These are phyloP conservation scores for Glutinoglossum americanum DNA, from an alignment of 495 filamentous ascomycete species.

Conservation along the genomic window DNA sequence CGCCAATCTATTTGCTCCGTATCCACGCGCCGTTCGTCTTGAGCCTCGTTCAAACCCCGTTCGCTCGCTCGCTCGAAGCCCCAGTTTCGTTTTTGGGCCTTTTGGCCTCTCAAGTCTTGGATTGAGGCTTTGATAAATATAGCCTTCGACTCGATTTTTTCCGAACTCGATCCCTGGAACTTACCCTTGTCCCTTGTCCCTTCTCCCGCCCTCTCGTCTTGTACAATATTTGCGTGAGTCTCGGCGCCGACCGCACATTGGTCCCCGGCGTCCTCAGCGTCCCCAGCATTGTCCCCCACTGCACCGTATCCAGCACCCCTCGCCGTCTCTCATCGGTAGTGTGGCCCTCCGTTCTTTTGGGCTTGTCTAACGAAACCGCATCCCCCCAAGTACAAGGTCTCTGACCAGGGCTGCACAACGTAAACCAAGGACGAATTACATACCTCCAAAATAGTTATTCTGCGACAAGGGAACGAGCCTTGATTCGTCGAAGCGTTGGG, in stretches of 20 bases:
- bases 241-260: neutral
- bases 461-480: neutral
- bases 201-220: neutral
- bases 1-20: neutral
- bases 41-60: neutral
- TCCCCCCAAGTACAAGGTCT: neutral
- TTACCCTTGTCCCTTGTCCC: neutral
- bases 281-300: neutral
- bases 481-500: neutral
- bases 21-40: neutral
- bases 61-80: neutral
- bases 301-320: neutral
- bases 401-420: neutral
- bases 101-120: too few relatives aligned
- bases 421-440: neutral
- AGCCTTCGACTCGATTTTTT: neutral
- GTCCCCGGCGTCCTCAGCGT: too few relatives aligned
- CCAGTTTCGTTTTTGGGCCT: too few relatives aligned
- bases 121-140: conserved; percentile 1
- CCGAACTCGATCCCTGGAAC: neutral
- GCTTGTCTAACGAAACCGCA: too few relatives aligned
- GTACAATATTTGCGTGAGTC: neutral
- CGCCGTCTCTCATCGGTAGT: neutral
- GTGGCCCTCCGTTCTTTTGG: neutral
- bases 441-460: neutral